These are phyloP conservation scores for Calonectria pteridis DNA, from an alignment of 2,329 filamentous ascomycete genomes.

Conservation along the genomic window DNA sequence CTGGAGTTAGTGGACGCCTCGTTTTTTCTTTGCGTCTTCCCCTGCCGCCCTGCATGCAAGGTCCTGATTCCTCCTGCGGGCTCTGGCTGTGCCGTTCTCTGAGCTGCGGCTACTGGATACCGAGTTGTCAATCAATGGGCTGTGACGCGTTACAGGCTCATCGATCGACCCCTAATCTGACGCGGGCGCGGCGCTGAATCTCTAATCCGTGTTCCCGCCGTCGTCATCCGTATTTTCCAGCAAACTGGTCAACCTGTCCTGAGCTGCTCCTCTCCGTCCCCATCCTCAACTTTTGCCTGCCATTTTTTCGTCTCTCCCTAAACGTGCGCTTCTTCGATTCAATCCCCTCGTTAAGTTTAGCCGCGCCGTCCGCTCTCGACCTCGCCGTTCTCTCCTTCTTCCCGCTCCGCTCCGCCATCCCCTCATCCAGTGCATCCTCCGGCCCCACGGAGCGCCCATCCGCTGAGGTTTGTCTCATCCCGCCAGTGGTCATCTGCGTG, in stretches of 20 bases:
- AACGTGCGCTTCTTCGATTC: slow-evolving; percentile 37
- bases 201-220: slow-evolving; percentile 17
- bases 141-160: slow-evolving; percentile 20
- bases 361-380: slow-evolving; percentile 26
- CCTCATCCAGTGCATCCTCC: slow-evolving; percentile 22
- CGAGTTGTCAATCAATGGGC: background rate
- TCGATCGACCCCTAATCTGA: slow-evolving; percentile 23
- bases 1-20: background rate
- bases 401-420: slow-evolving; percentile 25
- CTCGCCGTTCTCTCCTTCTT: slow-evolving; percentile 28
- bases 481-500: slow-evolving; percentile 27
- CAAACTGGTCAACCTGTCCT: slow-evolving; percentile 21
- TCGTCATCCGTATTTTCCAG: slow-evolving; percentile 20
- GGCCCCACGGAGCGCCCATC: slow-evolving; percentile 24
- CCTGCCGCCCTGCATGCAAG: background rate
- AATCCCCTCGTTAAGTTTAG: slow-evolving; percentile 32
- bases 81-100: background rate
- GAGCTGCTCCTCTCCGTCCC: slow-evolving; percentile 18
- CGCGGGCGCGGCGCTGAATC: slow-evolving; percentile 23
- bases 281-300: slow-evolving; percentile 1
- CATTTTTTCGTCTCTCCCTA: slow-evolving; percentile 13
- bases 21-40: background rate
- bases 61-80: background rate
- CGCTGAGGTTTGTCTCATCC: slow-evolving; percentile 25
- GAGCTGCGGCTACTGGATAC: background rate